A percentile compares a stretch with the other conserved stretches of the same genome.
Evolutionary conservation across 305 asterid species (phyloP).

Genomic region (Fraxinus xanthoxyloides): DNA sequence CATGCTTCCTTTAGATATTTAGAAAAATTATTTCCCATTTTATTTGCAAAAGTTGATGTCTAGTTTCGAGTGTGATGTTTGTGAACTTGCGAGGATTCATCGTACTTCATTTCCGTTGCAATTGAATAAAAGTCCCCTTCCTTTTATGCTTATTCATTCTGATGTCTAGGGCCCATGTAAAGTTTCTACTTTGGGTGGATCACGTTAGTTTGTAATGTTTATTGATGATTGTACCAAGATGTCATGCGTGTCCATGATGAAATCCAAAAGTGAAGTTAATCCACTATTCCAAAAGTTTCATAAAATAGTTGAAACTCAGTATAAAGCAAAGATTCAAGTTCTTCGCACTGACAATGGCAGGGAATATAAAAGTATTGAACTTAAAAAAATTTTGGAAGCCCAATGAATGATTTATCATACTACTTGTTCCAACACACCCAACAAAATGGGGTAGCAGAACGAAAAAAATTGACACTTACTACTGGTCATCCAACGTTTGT

Average conservation of each 20-base stretch:
- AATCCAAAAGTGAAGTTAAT: background rate
- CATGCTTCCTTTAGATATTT: background rate
- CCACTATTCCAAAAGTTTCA: background rate
- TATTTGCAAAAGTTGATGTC: background rate
- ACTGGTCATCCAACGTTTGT: background rate
- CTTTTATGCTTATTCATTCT: too few relatives aligned
- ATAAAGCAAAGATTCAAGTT: too few relatives aligned
- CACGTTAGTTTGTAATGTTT: background rate
- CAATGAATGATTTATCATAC: background rate
- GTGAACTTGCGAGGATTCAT: too few relatives aligned
- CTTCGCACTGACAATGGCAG: background rate
- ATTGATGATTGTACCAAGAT: background rate
- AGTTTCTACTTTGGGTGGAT: too few relatives aligned
- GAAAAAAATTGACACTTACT: background rate
- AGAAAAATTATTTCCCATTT: too few relatives aligned
- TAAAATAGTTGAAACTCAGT: background rate
- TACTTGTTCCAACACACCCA: background rate
- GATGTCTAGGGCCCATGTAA: background rate
- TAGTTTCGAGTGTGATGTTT: background rate
- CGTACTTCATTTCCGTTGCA: background rate
- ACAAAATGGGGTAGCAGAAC: background rate
- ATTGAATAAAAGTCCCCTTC: background rate
- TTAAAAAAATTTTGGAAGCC: background rate
- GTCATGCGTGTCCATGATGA: background rate
- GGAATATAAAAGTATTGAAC: background rate